Conservation (phyloP, 208 protist species). For the Leishmania tarentolae region DNA sequence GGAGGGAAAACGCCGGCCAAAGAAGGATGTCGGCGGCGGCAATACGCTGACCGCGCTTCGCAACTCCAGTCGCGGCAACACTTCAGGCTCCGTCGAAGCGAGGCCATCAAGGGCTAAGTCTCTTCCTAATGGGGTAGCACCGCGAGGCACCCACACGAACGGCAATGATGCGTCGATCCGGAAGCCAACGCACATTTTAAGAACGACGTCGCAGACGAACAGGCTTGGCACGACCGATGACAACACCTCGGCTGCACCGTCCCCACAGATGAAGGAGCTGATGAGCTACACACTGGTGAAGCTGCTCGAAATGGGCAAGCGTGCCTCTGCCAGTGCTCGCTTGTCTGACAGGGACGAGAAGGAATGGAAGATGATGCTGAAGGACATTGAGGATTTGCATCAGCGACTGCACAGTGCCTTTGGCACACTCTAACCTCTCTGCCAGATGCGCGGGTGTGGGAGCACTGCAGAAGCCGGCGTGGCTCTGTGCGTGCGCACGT, state of each 20-base stretch:
- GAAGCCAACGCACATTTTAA: background rate
- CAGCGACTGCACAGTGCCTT: constrained; percentile 44
- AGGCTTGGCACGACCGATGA: background rate
- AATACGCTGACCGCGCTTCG: background rate
- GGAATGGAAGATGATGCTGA: constrained; percentile 37
- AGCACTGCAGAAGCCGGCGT: background rate
- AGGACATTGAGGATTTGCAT: constrained; percentile 55
- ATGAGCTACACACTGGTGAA: constrained; percentile 57
- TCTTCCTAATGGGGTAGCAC: background rate
- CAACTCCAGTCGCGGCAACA: background rate
- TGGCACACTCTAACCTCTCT: constrained; percentile 17
- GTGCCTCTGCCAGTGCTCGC: constrained; percentile 8
- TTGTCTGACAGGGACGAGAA: constrained; percentile 9
- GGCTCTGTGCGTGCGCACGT: background rate
- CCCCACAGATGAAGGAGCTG: constrained; percentile 32
- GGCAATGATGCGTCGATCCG: background rate
- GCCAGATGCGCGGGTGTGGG: background rate
- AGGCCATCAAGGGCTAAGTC: background rate
- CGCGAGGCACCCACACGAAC: background rate
- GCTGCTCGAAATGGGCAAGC: constrained; percentile 56
- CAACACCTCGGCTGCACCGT: constrained; percentile 3
- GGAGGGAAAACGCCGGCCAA: background rate
- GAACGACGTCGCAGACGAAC: constrained; percentile 3
- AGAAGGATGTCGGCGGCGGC: no score
- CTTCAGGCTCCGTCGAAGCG: background rate